phyloP scores from a whole-genome alignment of 371 early-diverging fungal species.

The Lichtheimia ornata region DNA sequence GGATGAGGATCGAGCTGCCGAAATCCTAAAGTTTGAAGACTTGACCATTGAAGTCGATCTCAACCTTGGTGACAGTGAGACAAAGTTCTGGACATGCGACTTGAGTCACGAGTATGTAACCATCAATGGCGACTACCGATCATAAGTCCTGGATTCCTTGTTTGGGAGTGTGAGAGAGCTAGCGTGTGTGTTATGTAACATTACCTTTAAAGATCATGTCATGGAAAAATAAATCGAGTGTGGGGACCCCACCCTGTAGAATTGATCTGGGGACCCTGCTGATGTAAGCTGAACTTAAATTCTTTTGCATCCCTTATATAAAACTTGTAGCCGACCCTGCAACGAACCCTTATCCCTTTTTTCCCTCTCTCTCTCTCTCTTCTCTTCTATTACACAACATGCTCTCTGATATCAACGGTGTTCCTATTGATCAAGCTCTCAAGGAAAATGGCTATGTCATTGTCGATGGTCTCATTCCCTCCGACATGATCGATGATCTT shows the following conservation, averaged over 20 bases:
- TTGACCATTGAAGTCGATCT: constrained; percentile 79
- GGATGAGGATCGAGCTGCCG: constrained; percentile 76
- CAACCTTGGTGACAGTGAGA: constrained; percentile 72
- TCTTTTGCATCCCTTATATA: no score
- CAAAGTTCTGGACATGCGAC: constrained; percentile 94
- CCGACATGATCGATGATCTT: constrained; percentile 35
- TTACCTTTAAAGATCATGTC: no score
- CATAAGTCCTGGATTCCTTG: constrained; percentile 38
- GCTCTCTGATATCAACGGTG: constrained; percentile 41
- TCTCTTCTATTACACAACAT: constrained; percentile 5
- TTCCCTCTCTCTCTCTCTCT: constrained; percentile 5
- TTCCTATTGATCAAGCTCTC: constrained; percentile 42
- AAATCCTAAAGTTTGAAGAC: constrained; percentile 85
- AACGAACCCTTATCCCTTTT: neutral
- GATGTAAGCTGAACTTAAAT: no score
- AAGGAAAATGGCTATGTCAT: constrained; percentile 54
- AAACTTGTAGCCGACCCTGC: no score
- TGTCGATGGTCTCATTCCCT: constrained; percentile 46
- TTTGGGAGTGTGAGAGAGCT: no score
- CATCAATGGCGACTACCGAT: constrained; percentile 91
- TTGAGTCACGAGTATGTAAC: constrained; percentile 91
- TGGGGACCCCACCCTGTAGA: no score
- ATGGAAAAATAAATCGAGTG: neutral
- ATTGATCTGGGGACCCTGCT: no score
- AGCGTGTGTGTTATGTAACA: no score